These are phyloP conservation scores for Rhytidiadelphus loreus DNA, from an alignment of 225 moss, liverwort and hornwort species.

Conservation along the genomic window DNA sequence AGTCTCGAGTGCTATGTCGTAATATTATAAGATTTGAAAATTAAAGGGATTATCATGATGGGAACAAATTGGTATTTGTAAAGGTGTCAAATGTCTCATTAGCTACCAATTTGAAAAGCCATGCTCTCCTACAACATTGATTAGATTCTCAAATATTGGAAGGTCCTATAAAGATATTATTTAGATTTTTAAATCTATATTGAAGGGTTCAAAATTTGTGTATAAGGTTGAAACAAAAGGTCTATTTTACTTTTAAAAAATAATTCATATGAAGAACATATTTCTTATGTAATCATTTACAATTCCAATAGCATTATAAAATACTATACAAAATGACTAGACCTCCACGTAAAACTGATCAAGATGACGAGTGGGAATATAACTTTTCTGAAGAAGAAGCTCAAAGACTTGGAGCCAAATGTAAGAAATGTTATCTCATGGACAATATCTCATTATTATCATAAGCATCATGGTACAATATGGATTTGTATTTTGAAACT, in stretches of 20 bases:
- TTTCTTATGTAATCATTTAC: neutral
- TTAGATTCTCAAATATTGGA: neutral
- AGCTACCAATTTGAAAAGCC: neutral
- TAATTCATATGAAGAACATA: neutral
- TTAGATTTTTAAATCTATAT: neutral
- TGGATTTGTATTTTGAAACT: neutral
- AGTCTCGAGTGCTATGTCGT: neutral
- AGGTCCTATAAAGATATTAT: neutral
- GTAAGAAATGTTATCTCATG: neutral
- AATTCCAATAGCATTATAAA: neutral
- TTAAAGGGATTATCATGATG: neutral
- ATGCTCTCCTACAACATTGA: neutral
- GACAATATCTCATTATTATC: neutral
- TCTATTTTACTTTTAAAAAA: no score
- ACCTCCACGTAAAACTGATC: neutral
- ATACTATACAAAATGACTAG: neutral
- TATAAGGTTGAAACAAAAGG: neutral
- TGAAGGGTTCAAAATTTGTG: neutral
- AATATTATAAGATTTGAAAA: neutral
- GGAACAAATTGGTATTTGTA: neutral
- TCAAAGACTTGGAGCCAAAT: neutral
- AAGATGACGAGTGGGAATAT: neutral
- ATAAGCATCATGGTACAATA: neutral
- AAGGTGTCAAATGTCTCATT: neutral
- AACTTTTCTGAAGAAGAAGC: neutral